A percentile compares a stretch with the other conserved stretches of the same genome.
These are phyloP conservation scores for Chrysoporthe puriensis DNA, from an alignment of 2,329 filamentous ascomycete species.

Conservation along the genomic window DNA sequence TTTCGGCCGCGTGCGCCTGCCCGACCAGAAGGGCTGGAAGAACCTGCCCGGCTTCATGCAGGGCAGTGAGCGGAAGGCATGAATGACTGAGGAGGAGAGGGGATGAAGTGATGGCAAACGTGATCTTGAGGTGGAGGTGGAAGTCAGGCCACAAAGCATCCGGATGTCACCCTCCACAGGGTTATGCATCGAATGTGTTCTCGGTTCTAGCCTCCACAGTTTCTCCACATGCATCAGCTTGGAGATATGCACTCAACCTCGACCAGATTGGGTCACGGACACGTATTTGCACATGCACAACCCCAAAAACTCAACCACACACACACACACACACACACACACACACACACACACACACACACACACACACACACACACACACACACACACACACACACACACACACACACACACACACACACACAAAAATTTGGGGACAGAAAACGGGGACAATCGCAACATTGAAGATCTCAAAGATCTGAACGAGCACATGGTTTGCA, in stretches of 20 bases:
- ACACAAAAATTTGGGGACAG: slow-evolving; percentile 1
- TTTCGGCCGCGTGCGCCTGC: slow-evolving; percentile 76
- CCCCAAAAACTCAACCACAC: background rate
- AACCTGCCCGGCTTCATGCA: slow-evolving; percentile 55
- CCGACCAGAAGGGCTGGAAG: slow-evolving; percentile 57
- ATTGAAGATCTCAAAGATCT: slow-evolving; percentile 15
- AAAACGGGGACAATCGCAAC: background rate
- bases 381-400: too few relatives aligned
- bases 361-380: too few relatives aligned
- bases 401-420: too few relatives aligned
- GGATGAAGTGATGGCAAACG: slow-evolving; percentile 11
- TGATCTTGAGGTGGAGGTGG: slow-evolving; percentile 7
- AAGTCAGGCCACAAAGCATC: slow-evolving; percentile 25
- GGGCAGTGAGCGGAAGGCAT: slow-evolving; percentile 36
- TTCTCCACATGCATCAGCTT: slow-evolving; percentile 16
- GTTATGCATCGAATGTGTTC: background rate
- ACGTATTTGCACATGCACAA: background rate
- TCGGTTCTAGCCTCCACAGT: slow-evolving; percentile 8
- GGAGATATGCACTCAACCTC: slow-evolving; percentile 1
- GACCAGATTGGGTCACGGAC: slow-evolving; percentile 10
- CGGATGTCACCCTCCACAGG: slow-evolving; percentile 27
- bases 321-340: too few relatives aligned
- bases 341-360: too few relatives aligned
- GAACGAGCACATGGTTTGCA: slow-evolving; percentile 25
- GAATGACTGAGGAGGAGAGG: slow-evolving; percentile 1